Conservation (phyloP, 2,329 filamentous ascomycete species). For the Hymenoscyphus repandus region DNA sequence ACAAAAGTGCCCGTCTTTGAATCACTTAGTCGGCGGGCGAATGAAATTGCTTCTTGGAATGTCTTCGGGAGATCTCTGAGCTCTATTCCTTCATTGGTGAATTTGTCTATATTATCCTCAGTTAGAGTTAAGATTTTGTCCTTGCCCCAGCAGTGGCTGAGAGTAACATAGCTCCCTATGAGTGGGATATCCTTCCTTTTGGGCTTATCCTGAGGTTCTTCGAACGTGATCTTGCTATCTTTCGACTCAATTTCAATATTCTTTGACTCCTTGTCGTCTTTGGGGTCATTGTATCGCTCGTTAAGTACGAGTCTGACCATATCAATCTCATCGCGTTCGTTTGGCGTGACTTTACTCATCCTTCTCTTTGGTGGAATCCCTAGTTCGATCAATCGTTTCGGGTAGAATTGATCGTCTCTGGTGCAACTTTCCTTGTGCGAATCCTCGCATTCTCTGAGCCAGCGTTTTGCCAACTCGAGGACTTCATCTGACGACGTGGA, state of each 20-base stretch:
- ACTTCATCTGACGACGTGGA: neutral
- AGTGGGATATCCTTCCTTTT: neutral
- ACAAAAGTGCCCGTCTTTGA: neutral
- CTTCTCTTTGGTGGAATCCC: neutral
- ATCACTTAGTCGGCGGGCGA: constrained; percentile 1
- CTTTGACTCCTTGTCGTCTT: neutral
- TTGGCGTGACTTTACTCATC: neutral
- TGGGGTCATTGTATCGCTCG: too few species aligned
- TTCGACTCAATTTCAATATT: neutral
- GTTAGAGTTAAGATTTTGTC: neutral
- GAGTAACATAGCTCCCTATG: constrained; percentile 3
- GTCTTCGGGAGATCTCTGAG: neutral
- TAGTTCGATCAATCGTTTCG: constrained; percentile 1
- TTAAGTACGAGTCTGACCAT: neutral
- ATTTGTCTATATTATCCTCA: neutral
- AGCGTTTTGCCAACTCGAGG: constrained; percentile 1
- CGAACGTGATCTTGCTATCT: too few species aligned
- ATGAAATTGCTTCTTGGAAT: constrained; percentile 3
- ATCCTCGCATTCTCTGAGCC: neutral
- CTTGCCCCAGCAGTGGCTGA: constrained; percentile 8
- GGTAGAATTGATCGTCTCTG: neutral
- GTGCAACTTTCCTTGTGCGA: neutral
- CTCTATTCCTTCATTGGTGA: neutral
- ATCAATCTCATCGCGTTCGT: neutral
- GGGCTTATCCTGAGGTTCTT: neutral